Evolutionary conservation across 768 basidiomycete genomes (phyloP).

Genomic region (Pleurotus eryngii): DNA sequence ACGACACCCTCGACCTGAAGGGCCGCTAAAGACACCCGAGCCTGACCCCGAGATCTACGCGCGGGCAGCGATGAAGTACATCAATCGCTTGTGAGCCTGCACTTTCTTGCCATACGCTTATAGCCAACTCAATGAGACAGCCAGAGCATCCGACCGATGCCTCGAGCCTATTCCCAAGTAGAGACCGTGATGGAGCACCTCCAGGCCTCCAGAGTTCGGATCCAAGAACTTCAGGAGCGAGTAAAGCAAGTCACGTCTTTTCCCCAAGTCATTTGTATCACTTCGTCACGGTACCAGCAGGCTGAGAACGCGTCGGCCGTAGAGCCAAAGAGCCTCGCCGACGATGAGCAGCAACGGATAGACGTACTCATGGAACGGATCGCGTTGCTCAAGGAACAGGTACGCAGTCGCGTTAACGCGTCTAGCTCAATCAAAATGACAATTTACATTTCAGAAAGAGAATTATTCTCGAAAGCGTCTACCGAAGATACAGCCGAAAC

Average conservation of each 20-base stretch:
- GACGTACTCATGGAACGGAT: conserved; percentile 34
- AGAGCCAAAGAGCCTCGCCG: conserved; percentile 31
- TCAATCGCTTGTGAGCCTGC: conserved; percentile 69
- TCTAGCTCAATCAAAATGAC: no score
- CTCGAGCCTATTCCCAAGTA: conserved; percentile 45
- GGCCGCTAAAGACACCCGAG: conserved; percentile 23
- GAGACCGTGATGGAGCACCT: conserved; percentile 38
- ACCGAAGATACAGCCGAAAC: conserved; percentile 14
- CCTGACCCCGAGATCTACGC: conserved; percentile 75
- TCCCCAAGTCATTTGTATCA: neutral
- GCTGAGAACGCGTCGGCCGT: conserved; percentile 17
- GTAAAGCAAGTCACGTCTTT: conserved; percentile 28
- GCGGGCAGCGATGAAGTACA: conserved; percentile 69
- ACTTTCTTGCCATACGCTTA: neutral
- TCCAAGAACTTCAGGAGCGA: conserved; percentile 27
- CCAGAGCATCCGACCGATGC: conserved; percentile 47
- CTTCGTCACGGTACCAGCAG: neutral
- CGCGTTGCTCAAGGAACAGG: conserved; percentile 39
- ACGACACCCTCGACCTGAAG: conserved; percentile 34
- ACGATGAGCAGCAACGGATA: conserved; percentile 41
- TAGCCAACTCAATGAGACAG: conserved; percentile 17
- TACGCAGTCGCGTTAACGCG: conserved; percentile 11
- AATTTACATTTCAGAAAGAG: neutral
- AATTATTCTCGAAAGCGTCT: neutral
- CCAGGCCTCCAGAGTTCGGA: conserved; percentile 33